A percentile compares a stretch with the other conserved stretches of the same genome.
These are phyloP conservation scores for Kalaharituber pfeilii DNA, from an alignment of 2,329 filamentous ascomycete species.

Conservation along the genomic window DNA sequence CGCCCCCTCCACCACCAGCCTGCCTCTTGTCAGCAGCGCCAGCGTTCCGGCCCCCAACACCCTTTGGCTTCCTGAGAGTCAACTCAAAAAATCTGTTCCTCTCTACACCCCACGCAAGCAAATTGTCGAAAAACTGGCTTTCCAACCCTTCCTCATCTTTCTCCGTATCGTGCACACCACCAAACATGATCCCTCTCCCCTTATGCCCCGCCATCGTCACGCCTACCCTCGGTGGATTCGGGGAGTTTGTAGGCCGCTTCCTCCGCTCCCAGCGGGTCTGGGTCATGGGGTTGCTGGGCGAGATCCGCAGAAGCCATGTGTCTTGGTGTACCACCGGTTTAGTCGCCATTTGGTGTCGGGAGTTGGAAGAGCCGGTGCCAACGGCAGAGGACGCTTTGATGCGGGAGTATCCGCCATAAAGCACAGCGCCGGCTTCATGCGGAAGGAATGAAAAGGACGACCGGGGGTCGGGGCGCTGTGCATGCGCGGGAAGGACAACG, in stretches of 20 bases:
- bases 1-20: slow-evolving; percentile 32
- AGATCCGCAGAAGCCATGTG: slow-evolving; percentile 75
- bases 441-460: slow-evolving; percentile 86
- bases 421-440: slow-evolving; percentile 71
- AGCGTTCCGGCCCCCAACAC: slow-evolving; percentile 33
- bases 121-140: slow-evolving; percentile 84
- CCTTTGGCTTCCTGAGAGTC: slow-evolving; percentile 53
- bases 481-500: slow-evolving; percentile 53
- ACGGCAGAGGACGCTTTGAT: slow-evolving; percentile 53
- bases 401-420: slow-evolving; percentile 87
- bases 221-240: slow-evolving; percentile 66
- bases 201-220: slow-evolving; percentile 91
- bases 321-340: slow-evolving; percentile 87
- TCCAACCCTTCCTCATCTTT: slow-evolving; percentile 88
- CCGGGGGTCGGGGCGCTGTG: slow-evolving; percentile 73
- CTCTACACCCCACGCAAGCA: slow-evolving; percentile 90
- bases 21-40: slow-evolving; percentile 33
- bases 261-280: slow-evolving; percentile 73
- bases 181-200: slow-evolving; percentile 80
- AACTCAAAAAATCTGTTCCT: slow-evolving; percentile 88
- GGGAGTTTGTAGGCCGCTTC: slow-evolving; percentile 80
- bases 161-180: slow-evolving; percentile 85
- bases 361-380: slow-evolving; percentile 23
- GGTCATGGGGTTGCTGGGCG: slow-evolving; percentile 8
- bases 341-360: slow-evolving; percentile 31